A percentile compares a stretch with the other conserved stretches of the same genome.
phyloP scores from a whole-genome alignment of 495 filamentous ascomycete species.

The Letharia columbiana region DNA sequence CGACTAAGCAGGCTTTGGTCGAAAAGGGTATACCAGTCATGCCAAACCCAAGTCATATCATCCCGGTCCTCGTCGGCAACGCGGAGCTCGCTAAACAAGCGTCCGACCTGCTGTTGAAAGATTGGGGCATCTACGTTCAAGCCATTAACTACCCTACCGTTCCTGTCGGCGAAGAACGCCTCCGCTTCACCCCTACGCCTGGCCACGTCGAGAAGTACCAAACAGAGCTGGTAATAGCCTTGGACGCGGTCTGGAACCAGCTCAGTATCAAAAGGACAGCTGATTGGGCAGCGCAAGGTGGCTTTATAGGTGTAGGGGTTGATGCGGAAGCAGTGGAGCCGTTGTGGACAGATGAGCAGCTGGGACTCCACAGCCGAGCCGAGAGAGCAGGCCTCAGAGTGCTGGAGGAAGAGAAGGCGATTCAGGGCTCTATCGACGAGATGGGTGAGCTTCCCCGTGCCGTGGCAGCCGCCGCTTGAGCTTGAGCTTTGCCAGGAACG shows the following conservation, averaged over 20 bases:
- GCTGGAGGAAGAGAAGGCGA: conserved; percentile 18
- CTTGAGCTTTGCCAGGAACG: background rate
- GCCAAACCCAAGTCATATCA: conserved; percentile 92
- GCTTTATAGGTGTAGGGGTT: conserved; percentile 86
- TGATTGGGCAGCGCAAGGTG: conserved; percentile 84
- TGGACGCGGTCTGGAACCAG: conserved; percentile 79
- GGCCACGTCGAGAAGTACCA: conserved; percentile 77
- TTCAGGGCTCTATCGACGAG: conserved; percentile 19
- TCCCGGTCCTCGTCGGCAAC: conserved; percentile 88
- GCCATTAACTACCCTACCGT: conserved; percentile 99
- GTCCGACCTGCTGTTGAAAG: conserved; percentile 75
- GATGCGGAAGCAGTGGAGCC: conserved; percentile 50
- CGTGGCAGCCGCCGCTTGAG: conserved; percentile 20
- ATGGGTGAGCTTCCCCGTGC: conserved; percentile 1
- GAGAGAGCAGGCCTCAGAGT: conserved; percentile 16
- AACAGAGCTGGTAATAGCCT: conserved; percentile 72
- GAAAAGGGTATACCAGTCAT: conserved; percentile 90
- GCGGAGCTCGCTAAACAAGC: conserved; percentile 89
- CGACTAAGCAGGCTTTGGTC: conserved; percentile 72
- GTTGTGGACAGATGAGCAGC: conserved; percentile 82
- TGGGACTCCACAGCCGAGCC: conserved; percentile 49
- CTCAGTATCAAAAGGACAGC: conserved; percentile 84
- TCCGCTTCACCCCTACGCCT: conserved; percentile 91
- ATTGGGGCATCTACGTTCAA: conserved; percentile 92
- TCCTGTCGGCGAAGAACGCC: conserved; percentile 86